These are phyloP conservation scores for Calonectria multiphialidica DNA, from an alignment of 2,329 filamentous ascomycete genomes.

Conservation along the genomic window DNA sequence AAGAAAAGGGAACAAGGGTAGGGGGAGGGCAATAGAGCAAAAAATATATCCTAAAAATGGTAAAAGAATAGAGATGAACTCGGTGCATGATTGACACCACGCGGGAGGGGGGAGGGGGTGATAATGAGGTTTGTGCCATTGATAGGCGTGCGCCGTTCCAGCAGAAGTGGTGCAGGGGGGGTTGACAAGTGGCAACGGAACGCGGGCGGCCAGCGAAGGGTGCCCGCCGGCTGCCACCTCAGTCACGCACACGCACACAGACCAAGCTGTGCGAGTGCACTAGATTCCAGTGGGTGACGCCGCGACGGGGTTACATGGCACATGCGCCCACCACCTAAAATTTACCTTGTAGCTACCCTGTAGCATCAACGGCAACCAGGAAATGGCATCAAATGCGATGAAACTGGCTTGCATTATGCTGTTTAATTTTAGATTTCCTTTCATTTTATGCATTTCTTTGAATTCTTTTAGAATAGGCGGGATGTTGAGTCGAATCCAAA, in stretches of 20 bases:
- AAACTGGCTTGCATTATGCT: background rate
- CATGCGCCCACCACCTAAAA: background rate
- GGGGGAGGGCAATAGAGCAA: background rate
- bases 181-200: too few species aligned
- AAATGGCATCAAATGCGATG: background rate
- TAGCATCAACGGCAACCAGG: background rate
- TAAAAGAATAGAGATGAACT: too few species aligned
- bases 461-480: background rate
- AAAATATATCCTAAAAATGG: too few species aligned
- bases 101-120: too few species aligned
- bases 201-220: too few species aligned
- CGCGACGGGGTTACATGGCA: too few species aligned
- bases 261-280: too few species aligned
- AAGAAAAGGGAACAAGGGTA: background rate
- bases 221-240: background rate
- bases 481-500: background rate
- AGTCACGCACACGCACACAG: too few species aligned
- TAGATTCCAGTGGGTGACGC: too few species aligned
- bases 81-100: too few species aligned
- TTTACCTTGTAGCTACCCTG: background rate
- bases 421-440: background rate
- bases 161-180: background rate
- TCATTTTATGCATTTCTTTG: background rate
- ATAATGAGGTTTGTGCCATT: background rate
- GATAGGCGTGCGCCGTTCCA: background rate